Base-by-base conservation (phyloP, 192 early-diverging fungal species). In the Entomortierella lignicola region DNA sequence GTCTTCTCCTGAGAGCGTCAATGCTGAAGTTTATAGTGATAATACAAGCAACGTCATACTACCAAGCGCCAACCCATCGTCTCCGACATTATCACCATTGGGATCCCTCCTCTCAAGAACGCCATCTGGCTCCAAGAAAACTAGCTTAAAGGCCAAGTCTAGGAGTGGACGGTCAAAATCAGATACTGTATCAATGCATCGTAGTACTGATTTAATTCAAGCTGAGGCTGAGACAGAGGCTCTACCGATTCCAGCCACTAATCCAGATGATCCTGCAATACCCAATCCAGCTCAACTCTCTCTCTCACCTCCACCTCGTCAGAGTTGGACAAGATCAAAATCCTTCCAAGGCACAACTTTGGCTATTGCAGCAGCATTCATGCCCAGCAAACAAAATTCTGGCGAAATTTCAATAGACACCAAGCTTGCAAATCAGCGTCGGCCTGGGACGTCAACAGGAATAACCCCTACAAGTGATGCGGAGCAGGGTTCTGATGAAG, bases 241-340 rank as follows among this genome's bases (percentile, higher is more conserved):
- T 17, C 20, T 60, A 18, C 61, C 70, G 5, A 50, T 52, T 8
- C 47, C 61, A 12, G 30, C 55, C n/a, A 63, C 61, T 50, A 23
- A 4, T 50, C 15, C 15, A 50, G 48, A 17, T 17, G 63, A 15
- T n/a, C 57, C 55, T 11, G 43, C 61, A 4, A 48, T 63, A 17
- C 18, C 59, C 27, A 59, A 62, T 26, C 66, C 66, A 12, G 42
- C 58, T 20, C 42, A 66, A 23, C 60, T 61, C 8, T 79, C 75
- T 0, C 44, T 79, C 30, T 70, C 75, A 0, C 75, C 75, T 8
- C 75, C 75, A 12, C 75, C 75, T 13, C 75, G 75, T 47, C 75
- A 79, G 47, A 69, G 68, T 25, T 79, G 75, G 75, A 26, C 52
- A 0, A 61, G 67, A 18, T 60, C 75, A 43, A 79, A 79, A 34